These are phyloP conservation scores for Pseudofabraea citricarpa DNA, from an alignment of 2,329 filamentous ascomycete genomes.

Conservation along the genomic window DNA sequence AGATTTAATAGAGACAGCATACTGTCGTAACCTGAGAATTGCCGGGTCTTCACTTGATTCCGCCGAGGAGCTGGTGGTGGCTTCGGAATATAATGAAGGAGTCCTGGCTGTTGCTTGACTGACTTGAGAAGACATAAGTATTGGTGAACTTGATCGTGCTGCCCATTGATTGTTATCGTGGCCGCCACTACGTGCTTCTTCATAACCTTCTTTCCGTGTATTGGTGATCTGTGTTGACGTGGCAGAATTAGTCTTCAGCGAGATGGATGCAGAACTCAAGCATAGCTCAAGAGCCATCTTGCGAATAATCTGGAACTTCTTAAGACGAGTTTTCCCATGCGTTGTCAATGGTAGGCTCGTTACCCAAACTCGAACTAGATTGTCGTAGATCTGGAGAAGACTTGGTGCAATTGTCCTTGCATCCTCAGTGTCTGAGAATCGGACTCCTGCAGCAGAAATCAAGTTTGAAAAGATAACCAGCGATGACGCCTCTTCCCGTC, in stretches of 20 bases:
- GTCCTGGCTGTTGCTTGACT: slow-evolving; percentile 18
- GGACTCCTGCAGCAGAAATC: slow-evolving; percentile 9
- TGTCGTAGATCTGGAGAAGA: slow-evolving; percentile 24
- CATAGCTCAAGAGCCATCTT: slow-evolving; percentile 24
- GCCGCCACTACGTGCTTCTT: no score
- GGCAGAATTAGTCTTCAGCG: no score
- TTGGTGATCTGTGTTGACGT: no score
- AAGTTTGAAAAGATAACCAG: slow-evolving; percentile 17
- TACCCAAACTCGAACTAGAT: slow-evolving; percentile 25
- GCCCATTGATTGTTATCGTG: no score
- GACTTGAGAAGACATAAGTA: slow-evolving; percentile 16
- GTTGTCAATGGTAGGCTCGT: slow-evolving; percentile 20
- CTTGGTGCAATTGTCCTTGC: slow-evolving; percentile 3
- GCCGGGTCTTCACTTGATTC: slow-evolving; percentile 24
- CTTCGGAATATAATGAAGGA: slow-evolving; percentile 22
- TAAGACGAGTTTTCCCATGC: slow-evolving; percentile 17
- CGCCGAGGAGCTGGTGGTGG: slow-evolving; percentile 11
- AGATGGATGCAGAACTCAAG: slow-evolving; percentile 24
- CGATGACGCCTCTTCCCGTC: slow-evolving; percentile 4
- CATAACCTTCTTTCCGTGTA: no score
- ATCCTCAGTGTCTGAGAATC: slow-evolving; percentile 2
- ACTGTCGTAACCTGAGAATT: slow-evolving; percentile 30
- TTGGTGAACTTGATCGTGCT: slow-evolving; percentile 15
- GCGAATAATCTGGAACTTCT: slow-evolving; percentile 23
- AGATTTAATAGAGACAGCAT: slow-evolving; percentile 26